Conservation (phyloP, 78 protist species). For the Protostelium mycophagum region DNA sequence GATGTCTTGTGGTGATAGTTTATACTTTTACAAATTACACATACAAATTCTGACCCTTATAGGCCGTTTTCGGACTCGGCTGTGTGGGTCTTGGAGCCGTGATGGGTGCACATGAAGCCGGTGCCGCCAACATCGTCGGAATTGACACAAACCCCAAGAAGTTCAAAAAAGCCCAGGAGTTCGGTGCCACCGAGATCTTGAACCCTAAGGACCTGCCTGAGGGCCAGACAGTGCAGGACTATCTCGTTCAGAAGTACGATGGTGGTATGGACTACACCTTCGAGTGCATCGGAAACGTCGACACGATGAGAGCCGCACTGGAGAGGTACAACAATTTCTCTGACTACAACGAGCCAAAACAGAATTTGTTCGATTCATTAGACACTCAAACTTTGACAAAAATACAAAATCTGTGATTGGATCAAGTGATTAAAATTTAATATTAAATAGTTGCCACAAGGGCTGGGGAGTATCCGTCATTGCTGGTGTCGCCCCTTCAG, state of each 20-base stretch:
- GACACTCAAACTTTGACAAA: no score
- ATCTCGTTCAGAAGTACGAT: conserved; percentile 34
- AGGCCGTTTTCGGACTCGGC: conserved; percentile 87
- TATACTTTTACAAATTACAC: no score
- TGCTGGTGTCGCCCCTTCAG: conserved; percentile 88
- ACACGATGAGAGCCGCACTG: conserved; percentile 83
- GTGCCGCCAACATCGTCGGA: conserved; percentile 79
- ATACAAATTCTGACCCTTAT: no score
- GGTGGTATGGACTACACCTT: conserved; percentile 90
- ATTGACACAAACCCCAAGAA: conserved; percentile 84
- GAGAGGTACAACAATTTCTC: conserved; percentile 28
- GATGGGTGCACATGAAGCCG: conserved; percentile 55
- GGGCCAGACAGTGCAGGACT: conserved; percentile 39
- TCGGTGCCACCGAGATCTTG: conserved; percentile 90
- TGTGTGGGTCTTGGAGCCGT: conserved; percentile 75
- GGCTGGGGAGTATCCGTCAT: conserved; percentile 84
- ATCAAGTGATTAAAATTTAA: neutral
- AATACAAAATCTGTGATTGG: no score
- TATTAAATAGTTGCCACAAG: conserved; percentile 68
- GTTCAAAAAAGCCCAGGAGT: conserved; percentile 64
- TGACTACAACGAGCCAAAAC: no score
- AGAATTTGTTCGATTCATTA: no score
- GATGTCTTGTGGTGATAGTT: neutral
- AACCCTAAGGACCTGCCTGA: conserved; percentile 68
- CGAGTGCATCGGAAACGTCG: conserved; percentile 86